Evolutionary conservation across 257 asterid genomes (phyloP).

Genomic region (Misopates orontium): DNA sequence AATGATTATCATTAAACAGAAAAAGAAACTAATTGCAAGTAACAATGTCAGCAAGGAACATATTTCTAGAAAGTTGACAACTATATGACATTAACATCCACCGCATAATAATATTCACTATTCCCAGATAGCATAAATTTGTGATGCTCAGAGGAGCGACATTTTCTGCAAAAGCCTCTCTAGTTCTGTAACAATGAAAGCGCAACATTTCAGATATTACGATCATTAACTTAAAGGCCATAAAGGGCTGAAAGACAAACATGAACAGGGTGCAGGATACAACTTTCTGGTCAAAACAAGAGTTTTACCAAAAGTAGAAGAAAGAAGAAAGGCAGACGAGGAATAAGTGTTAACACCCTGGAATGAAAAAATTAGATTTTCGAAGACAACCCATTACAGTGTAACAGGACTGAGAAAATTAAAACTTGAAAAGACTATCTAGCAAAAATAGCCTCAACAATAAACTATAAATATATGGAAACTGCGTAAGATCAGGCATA

Average conservation of each 20-base stretch:
- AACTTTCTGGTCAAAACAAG: neutral
- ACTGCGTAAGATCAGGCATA: neutral
- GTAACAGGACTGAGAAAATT: neutral
- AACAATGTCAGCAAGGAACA: conserved; percentile 12
- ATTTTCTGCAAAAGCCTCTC: neutral
- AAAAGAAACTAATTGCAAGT: conserved; percentile 10
- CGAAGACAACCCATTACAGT: neutral
- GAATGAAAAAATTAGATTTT: neutral
- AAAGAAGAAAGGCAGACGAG: neutral
- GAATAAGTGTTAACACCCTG: neutral
- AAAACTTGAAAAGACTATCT: neutral
- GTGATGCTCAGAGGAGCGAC: conserved; percentile 1
- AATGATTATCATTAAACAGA: no score
- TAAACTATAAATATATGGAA: conserved; percentile 1
- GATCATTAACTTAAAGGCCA: no score
- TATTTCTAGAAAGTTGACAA: neutral
- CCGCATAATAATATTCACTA: neutral
- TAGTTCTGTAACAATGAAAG: neutral
- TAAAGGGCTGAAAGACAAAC: no score
- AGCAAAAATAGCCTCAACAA: conserved; percentile 15
- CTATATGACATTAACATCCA: conserved; percentile 6
- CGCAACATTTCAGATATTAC: no score
- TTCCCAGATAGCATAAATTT: neutral
- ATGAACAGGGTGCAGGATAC: no score
- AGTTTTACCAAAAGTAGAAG: neutral